A percentile compares a stretch with the other conserved stretches of the same genome.
Conservation (phyloP, 1,139 yeast genomes). For the Hyphopichia buzzinii region DNA sequence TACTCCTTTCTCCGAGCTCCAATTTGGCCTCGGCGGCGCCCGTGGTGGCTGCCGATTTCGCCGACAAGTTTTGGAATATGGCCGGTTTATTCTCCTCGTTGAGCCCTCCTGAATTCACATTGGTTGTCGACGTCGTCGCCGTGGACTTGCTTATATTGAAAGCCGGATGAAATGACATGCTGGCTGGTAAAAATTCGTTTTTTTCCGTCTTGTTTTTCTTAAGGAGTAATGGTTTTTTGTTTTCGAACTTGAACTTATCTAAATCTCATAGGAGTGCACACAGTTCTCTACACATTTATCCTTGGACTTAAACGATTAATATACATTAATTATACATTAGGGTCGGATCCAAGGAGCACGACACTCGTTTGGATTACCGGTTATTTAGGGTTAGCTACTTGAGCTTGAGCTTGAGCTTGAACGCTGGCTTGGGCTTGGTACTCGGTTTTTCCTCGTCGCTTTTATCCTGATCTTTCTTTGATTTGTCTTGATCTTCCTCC, state of each 20-base stretch:
- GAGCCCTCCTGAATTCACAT: conserved; percentile 28
- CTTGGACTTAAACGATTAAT: neutral
- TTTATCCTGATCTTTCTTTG: conserved; percentile 4
- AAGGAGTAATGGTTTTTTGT: too few relatives aligned
- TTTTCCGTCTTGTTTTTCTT: neutral
- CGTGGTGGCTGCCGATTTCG: conserved; percentile 11
- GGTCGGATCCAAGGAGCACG: too few relatives aligned
- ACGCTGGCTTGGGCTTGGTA: conserved; percentile 12
- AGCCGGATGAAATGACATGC: conserved; percentile 34
- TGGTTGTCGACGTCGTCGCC: conserved; percentile 46
- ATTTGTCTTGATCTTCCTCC: conserved; percentile 2
- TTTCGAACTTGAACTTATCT: too few relatives aligned
- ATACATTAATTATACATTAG: neutral
- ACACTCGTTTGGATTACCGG: too few relatives aligned
- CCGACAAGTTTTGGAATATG: conserved; percentile 18
- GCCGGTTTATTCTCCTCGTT: too few relatives aligned
- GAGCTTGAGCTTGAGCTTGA: conserved; percentile 23
- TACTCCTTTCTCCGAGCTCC: conserved; percentile 12
- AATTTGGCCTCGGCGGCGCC: neutral
- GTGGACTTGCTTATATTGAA: conserved; percentile 40
- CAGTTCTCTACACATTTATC: neutral
- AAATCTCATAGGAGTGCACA: neutral
- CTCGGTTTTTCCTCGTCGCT: conserved; percentile 2
- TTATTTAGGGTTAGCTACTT: too few relatives aligned
- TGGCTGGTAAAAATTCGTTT: too few relatives aligned